Conservation (phyloP, 2,329 filamentous ascomycete genomes). For the Fusarium coicis region DNA sequence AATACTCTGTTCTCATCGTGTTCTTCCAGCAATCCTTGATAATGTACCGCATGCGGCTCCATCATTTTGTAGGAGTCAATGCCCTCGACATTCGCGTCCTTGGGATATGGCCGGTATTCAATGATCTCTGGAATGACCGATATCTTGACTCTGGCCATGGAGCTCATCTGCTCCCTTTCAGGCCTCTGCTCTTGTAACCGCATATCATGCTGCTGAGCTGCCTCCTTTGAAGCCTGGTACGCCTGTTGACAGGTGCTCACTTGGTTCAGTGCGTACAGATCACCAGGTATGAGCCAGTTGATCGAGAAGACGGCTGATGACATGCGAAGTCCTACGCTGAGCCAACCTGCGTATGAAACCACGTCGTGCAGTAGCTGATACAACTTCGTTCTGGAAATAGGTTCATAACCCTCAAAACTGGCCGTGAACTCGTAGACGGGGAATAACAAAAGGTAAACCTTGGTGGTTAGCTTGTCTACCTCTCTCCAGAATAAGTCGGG, state of each 20-base stretch:
- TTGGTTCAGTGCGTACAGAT: conserved; percentile 35
- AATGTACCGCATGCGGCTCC: conserved; percentile 46
- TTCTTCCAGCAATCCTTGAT: conserved; percentile 40
- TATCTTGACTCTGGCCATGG: conserved; percentile 48
- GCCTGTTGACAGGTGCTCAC: conserved; percentile 35
- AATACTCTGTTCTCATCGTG: conserved; percentile 35
- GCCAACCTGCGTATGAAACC: conserved; percentile 47
- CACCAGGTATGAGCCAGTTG: conserved; percentile 47
- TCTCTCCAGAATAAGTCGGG: conserved; percentile 47
- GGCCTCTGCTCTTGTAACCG: not conserved
- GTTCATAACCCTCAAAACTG: conserved; percentile 11
- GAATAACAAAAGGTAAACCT: conserved; percentile 39
- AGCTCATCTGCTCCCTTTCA: not conserved
- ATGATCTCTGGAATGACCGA: conserved; percentile 43
- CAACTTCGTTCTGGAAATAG: conserved; percentile 17
- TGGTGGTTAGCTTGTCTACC: conserved; percentile 44
- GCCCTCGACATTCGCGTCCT: conserved; percentile 15
- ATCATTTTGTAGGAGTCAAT: conserved; percentile 37
- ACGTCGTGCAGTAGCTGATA: conserved; percentile 45
- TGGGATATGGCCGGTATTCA: conserved; percentile 28
- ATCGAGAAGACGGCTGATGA: conserved; percentile 39
- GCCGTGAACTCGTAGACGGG: conserved; percentile 39
- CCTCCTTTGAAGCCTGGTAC: conserved; percentile 25
- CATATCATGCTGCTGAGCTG: conserved; percentile 11
- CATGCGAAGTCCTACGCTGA: conserved; percentile 43